phyloP scores from a whole-genome alignment of 192 early-diverging fungal genomes.

The Geranomyces variabilis region DNA sequence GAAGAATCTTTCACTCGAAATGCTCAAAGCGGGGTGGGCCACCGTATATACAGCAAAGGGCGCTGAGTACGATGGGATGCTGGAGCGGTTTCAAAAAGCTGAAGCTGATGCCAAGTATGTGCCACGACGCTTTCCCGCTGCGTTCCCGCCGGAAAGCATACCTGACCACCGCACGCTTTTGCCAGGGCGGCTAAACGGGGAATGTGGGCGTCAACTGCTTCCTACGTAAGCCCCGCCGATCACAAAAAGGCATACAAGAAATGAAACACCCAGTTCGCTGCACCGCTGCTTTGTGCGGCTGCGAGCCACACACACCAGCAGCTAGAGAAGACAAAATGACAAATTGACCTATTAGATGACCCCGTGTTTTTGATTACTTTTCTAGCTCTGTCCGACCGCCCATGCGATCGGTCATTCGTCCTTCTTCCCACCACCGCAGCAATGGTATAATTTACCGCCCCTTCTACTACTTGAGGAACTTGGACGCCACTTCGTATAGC shows the following conservation, averaged over 20 bases:
- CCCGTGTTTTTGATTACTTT: neutral
- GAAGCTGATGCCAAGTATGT: constrained; percentile 60
- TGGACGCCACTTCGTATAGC: constrained; percentile 62
- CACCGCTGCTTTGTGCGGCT: neutral
- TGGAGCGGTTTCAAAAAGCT: constrained; percentile 47
- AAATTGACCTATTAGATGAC: constrained; percentile 9
- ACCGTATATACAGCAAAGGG: constrained; percentile 61
- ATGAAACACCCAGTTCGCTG: neutral
- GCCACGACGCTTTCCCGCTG: neutral
- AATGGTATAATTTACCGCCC: neutral
- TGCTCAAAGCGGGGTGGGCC: constrained; percentile 61
- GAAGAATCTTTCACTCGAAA: constrained; percentile 63
- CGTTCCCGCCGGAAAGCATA: neutral
- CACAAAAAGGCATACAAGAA: constrained; percentile 55
- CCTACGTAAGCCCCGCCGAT: constrained; percentile 53
- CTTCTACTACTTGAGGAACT: constrained; percentile 37
- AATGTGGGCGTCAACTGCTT: constrained; percentile 52
- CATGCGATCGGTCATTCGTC: neutral
- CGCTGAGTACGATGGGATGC: constrained; percentile 58
- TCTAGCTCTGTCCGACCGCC: too few relatives aligned
- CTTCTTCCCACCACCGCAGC: neutral
- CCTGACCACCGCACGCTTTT: too few relatives aligned
- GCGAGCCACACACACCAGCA: neutral
- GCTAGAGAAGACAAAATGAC: neutral
- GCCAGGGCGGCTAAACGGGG: constrained; percentile 39